Percentiles rank a stretch among this genome's conserved stretches.
Evolutionary conservation across 164 flowering plant species (phyloP).

Genomic region (Liquidambar formosana): DNA sequence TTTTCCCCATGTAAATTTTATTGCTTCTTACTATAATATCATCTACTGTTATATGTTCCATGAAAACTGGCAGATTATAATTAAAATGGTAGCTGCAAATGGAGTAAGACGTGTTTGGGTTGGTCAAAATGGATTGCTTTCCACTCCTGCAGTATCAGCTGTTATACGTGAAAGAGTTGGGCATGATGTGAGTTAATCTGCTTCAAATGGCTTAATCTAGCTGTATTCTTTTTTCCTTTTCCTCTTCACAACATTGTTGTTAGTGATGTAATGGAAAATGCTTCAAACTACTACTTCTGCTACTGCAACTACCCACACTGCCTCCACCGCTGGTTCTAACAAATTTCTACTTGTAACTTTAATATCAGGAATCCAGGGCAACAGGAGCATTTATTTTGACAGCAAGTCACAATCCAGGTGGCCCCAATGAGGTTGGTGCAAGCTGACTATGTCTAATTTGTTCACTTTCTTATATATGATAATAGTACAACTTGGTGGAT

Average conservation of each 20-base stretch:
- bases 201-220: constrained; percentile 8
- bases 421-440: constrained; percentile 78
- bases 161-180: constrained; percentile 94
- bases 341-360: background rate
- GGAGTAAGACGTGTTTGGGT: constrained; percentile 94
- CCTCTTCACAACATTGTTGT: background rate
- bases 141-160: constrained; percentile 99
- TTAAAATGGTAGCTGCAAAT: constrained; percentile 95
- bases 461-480: too few species aligned
- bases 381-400: constrained; percentile 92
- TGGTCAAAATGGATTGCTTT: constrained; percentile 84
- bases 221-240: background rate
- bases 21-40: background rate
- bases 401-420: constrained; percentile 99
- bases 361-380: constrained; percentile 79
- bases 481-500: too few species aligned
- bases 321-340: too few species aligned
- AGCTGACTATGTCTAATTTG: background rate
- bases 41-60: background rate
- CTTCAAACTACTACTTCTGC: background rate
- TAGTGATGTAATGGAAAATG: background rate
- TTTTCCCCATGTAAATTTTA: too few species aligned
- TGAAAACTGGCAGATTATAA: constrained; percentile 71
- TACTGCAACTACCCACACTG: too few species aligned
- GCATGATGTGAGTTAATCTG: constrained; percentile 59